phyloP scores from a whole-genome alignment of 805 yeast genomes.

The Komagataella phaffii region DNA sequence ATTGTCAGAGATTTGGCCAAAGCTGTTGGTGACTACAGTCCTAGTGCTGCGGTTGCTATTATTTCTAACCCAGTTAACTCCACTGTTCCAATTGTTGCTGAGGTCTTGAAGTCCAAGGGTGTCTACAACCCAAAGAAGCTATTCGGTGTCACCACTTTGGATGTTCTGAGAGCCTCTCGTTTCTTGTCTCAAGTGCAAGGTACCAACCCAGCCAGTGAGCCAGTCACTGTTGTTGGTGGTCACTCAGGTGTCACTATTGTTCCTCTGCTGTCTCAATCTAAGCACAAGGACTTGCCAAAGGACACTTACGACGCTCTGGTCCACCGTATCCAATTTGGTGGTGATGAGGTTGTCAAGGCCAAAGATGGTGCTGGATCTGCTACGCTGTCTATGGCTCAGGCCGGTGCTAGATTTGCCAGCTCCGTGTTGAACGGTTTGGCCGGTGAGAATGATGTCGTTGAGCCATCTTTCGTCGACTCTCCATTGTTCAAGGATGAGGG shows the following conservation, averaged over 20 bases:
- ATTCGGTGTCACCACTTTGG: conserved; percentile 94
- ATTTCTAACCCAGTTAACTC: conserved; percentile 96
- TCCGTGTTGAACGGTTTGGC: conserved; percentile 44
- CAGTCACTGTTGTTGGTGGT: conserved; percentile 87
- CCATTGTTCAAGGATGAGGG: conserved; percentile 81
- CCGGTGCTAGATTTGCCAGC: conserved; percentile 66
- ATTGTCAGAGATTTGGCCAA: conserved; percentile 88
- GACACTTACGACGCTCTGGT: conserved; percentile 57
- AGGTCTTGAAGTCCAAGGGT: conserved; percentile 74
- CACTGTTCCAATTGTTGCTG: conserved; percentile 92
- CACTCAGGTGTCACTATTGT: conserved; percentile 96
- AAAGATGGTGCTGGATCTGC: conserved; percentile 80
- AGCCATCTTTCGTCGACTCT: conserved; percentile 52
- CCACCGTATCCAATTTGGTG: conserved; percentile 87
- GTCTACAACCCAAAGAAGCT: conserved; percentile 85
- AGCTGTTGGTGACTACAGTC: conserved; percentile 70
- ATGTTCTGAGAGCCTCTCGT: conserved; percentile 79
- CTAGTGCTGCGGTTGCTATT: conserved; percentile 70
- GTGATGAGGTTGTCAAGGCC: conserved; percentile 82
- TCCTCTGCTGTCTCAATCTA: conserved; percentile 80
- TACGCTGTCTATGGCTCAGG: conserved; percentile 77
- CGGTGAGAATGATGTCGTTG: conserved; percentile 31
- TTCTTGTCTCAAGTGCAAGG: conserved; percentile 57
- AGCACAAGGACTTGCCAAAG: conserved; percentile 48
- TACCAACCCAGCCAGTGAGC: conserved; percentile 68